Percentiles rank a stretch among this genome's conserved stretches.
phyloP scores from a whole-genome alignment of 257 asterid genomes.

The Leptodermis oblonga region DNA sequence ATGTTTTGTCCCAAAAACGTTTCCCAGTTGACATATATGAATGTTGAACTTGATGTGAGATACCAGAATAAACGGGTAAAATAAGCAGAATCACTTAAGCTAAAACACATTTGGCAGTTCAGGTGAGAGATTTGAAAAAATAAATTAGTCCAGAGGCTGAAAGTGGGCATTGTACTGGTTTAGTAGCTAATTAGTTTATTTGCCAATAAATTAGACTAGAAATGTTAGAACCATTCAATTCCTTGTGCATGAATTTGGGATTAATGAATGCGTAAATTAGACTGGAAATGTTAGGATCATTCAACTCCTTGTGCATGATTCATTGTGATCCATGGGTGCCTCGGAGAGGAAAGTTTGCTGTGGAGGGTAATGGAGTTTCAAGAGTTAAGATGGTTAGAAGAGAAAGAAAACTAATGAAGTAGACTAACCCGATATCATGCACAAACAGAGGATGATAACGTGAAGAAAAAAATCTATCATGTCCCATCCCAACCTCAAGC shows the following conservation, averaged over 20 bases:
- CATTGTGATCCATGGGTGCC: neutral
- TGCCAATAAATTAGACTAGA: neutral
- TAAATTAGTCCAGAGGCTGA: too few species aligned
- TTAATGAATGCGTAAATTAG: neutral
- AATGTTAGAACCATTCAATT: neutral
- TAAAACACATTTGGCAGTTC: neutral
- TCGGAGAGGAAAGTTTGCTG: neutral
- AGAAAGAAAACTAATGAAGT: neutral
- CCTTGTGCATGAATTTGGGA: neutral
- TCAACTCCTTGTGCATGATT: neutral
- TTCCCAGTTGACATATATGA: neutral
- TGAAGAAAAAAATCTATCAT: neutral
- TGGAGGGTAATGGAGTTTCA: neutral
- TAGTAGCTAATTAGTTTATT: neutral
- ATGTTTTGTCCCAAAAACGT: neutral
- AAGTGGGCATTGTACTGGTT: neutral
- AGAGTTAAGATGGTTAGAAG: neutral
- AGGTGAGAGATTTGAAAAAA: neutral
- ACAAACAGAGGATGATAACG: neutral
- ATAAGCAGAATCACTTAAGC: neutral
- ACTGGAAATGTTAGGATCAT: neutral
- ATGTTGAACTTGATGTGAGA: neutral
- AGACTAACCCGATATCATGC: neutral
- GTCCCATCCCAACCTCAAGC: constrained; percentile 6
- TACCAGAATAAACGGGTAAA: neutral